phyloP scores from a whole-genome alignment of 495 filamentous ascomycete species.

The Neurospora tetraspora region DNA sequence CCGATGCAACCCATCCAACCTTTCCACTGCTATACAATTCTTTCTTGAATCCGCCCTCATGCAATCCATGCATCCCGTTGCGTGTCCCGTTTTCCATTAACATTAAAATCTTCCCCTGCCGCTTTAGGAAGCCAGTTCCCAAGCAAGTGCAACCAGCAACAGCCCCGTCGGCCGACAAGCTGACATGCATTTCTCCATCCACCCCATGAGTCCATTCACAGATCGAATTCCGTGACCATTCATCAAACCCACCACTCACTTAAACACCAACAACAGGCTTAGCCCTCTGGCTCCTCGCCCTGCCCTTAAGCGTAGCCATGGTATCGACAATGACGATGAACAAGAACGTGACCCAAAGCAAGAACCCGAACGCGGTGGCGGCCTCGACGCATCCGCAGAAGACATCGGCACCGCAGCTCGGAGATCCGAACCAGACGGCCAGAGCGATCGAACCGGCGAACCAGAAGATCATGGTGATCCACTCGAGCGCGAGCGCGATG shows the following conservation, averaged over 20 bases:
- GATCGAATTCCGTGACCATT: not conserved
- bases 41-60: not conserved
- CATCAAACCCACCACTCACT: not conserved
- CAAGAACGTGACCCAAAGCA: constrained; percentile 33
- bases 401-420: constrained; percentile 17
- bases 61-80: not conserved
- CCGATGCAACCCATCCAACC: not conserved
- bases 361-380: constrained; percentile 37
- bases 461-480: constrained; percentile 78
- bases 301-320: constrained; percentile 6
- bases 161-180: too few relatives aligned
- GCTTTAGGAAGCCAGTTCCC: not conserved
- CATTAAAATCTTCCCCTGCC: not conserved
- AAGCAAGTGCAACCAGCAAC: not conserved
- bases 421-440: constrained; percentile 46
- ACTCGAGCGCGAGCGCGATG: constrained; percentile 54
- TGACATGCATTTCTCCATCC: not conserved
- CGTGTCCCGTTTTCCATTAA: not conserved
- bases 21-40: not conserved
- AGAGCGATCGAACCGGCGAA: constrained; percentile 73
- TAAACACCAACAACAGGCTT: not conserved
- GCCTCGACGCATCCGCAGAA: constrained; percentile 34
- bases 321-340: constrained; percentile 28
- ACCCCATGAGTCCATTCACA: too few relatives aligned
- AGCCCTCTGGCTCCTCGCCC: not conserved